Evolutionary conservation across 495 filamentous ascomycete genomes (phyloP), one percentile per base, ranked within the genome.

Genomic region (Aspergillus panamensis): DNA sequence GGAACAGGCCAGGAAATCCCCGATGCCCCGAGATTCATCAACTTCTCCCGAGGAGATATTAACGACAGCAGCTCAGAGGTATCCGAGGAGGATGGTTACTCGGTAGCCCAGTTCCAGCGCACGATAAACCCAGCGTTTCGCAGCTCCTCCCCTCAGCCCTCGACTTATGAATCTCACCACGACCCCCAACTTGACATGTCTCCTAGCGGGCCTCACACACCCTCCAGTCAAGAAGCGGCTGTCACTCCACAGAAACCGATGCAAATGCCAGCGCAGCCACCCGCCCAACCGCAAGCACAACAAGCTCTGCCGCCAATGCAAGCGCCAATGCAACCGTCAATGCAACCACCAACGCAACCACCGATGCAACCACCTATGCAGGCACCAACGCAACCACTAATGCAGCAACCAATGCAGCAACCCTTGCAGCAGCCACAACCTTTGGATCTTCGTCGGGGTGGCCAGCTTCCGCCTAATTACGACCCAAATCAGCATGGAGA

Each of bases 1-100:
- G 92, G 92, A 30, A 99, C 95, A 5, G 94, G 94, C 30, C 90
- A 97, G 69, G 94, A 97, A 65, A 99, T 99, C 47, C 95, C 95
- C 16, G 95, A 96, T 69, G 84, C 95, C 25, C 95, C 95, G 37
- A 96, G 90, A 73, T 99, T 96, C 70, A 96, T 99, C 81, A 96
- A 99, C 77, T 99, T 96, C 73, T 92, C 90, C 69, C 88, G 94
- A 17, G 94, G 95, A 6, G 94, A 97, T 66, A 69, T 87, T 33
- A 84, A 88, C 42, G 94, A 97, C 59, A 81, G 82, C 25, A 83
- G 82, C 64, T 96, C 92, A 0, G 91, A 95, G 52, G 77, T 82
- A 21, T 92, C 90, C 0, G 92, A 96, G 17, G 89, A 89, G 3
- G 91, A 92, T 1, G 86, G 80, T 54, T 97, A 94, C 60, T 94